Evolutionary conservation across 129 eudicot species (phyloP).

Genomic region (Ambrosia trifida): DNA sequence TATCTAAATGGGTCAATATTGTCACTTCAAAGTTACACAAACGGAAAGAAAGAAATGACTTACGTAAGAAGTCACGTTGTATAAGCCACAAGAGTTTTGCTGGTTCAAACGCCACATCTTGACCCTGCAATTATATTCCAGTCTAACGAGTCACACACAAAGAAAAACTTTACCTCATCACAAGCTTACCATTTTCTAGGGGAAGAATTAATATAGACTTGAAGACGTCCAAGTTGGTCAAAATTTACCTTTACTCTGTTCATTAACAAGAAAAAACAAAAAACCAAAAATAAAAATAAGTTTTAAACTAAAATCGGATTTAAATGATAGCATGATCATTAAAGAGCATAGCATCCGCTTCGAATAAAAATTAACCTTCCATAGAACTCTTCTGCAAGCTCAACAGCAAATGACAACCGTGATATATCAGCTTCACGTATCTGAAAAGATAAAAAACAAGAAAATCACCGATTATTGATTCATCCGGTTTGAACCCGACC

Average conservation of each 20-base stretch:
- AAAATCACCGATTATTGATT: neutral
- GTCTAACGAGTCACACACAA: neutral
- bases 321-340: neutral
- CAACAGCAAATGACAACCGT: conserved; percentile 96
- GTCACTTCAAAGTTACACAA: neutral
- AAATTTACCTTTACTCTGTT: conserved; percentile 81
- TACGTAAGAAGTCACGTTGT: conserved; percentile 93
- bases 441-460: conserved; percentile 35
- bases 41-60: conserved; percentile 27
- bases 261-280: conserved; percentile 24
- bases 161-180: conserved; percentile 8
- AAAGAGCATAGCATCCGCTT: neutral
- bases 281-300: conserved; percentile 21
- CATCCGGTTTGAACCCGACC: neutral
- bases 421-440: conserved; percentile 99
- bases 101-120: conserved; percentile 97
- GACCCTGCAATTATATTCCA: conserved; percentile 48
- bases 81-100: conserved; percentile 96
- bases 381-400: conserved; percentile 99
- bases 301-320: conserved; percentile 10
- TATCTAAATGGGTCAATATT: neutral
- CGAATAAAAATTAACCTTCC: conserved; percentile 63
- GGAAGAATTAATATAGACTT: conserved; percentile 10
- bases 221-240: conserved; percentile 3
- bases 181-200: neutral